Base-by-base conservation (phyloP, 371 early-diverging fungal species). In the Mortierella sp. region DNA sequence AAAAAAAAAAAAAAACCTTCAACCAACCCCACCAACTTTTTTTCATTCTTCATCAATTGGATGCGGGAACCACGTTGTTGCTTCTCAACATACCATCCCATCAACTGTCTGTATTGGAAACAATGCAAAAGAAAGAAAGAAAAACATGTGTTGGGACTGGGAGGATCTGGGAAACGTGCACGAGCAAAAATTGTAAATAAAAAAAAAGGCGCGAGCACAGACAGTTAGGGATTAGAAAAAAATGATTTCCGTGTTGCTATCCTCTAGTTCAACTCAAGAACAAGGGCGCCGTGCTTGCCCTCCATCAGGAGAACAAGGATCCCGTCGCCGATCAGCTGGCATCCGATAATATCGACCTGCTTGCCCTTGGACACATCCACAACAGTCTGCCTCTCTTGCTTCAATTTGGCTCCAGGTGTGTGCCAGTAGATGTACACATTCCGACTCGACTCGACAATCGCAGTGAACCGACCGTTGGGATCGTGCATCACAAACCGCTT, bases 341-440 rank as follows among this genome's bases (percentile, higher is more conserved):
- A 90, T 38, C 93, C 93, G 48, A 92, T 80, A 13, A 92, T 77
- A 76, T 92, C 90, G 4, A 88, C 80, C 24, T 70, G 77, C 38
- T 77, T 79, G 11, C 79, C 80, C 52, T 79, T 81, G 42, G 85
- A 81, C 24, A 85, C 85, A 74, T 85, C 85, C 16, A 85, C 77
- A 16, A 85, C 85, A 3, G 79, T 81, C 73, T 81, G 85, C 4
- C 77, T 70, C 54, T 85, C 85, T 45, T 81, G 79, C 58, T 76
- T 71, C 71, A 78, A 74, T 71, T 79, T 81, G 44, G 57, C 47
- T 21, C 71, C 87, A 3, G 80, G 81, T 65, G 89, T 89, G 24
- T 90, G 91, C 73, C 88, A 90, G 70, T 96, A 97, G 2, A 96
- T 84, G 84, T 94, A 96, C 42, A 94, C 89, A 48, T 93, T 93